Evolutionary conservation across 192 early-diverging fungal species (phyloP).

Genomic region (Coemansia umbellata): DNA sequence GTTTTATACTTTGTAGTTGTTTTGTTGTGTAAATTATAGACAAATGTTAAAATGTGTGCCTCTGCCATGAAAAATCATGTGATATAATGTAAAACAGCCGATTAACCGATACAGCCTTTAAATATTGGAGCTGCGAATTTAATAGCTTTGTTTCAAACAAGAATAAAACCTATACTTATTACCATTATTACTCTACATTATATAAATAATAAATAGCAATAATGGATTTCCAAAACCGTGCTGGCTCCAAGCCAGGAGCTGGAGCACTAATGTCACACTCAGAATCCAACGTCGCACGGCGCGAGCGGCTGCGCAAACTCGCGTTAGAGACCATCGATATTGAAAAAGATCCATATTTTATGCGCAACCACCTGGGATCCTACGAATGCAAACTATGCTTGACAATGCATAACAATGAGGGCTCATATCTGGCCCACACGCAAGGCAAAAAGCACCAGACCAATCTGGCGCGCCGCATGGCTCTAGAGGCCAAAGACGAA

Average conservation of each 20-base stretch:
- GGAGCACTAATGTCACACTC: constrained; percentile 80
- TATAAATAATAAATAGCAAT: not conserved
- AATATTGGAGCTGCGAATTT: not conserved
- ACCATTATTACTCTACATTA: not conserved
- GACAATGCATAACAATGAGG: constrained; percentile 88
- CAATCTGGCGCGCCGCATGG: constrained; percentile 84
- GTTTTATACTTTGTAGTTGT: too few species aligned
- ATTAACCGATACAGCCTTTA: not conserved
- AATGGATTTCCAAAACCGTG: constrained; percentile 84
- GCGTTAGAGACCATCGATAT: constrained; percentile 95
- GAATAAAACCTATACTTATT: not conserved
- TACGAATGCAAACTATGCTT: constrained; percentile 83
- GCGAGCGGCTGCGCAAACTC: constrained; percentile 91
- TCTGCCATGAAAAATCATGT: too few species aligned
- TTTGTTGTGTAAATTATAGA: too few species aligned
- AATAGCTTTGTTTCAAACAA: not conserved
- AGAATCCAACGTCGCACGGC: constrained; percentile 86
- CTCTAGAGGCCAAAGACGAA: constrained; percentile 75
- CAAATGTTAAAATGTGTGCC: too few species aligned
- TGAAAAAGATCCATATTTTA: constrained; percentile 95
- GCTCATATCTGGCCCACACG: constrained; percentile 92
- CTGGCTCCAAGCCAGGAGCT: constrained; percentile 84
- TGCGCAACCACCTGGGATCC: constrained; percentile 85
- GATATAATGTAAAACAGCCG: not conserved
- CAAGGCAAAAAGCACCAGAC: constrained; percentile 99